These are phyloP conservation scores for Pseudogymnoascus sp. DNA, from an alignment of 2,329 filamentous ascomycete genomes.

Conservation along the genomic window DNA sequence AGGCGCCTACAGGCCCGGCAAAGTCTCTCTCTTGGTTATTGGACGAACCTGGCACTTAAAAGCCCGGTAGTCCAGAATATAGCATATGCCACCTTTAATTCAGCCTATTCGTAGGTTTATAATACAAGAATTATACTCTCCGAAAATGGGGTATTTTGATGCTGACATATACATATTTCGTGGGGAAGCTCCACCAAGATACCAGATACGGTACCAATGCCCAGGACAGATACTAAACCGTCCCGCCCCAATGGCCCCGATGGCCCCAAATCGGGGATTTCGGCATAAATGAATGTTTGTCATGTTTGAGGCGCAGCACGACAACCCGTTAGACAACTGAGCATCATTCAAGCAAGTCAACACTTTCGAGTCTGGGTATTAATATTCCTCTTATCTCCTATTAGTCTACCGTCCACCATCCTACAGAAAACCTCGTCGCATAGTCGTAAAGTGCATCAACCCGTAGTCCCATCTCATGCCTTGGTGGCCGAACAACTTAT, in stretches of 20 bases:
- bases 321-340: neutral
- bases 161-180: conserved; percentile 5
- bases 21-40: neutral
- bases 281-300: neutral
- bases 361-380: neutral
- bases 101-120: neutral
- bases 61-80: neutral
- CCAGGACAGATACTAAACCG: neutral
- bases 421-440: neutral
- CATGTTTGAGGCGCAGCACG: neutral
- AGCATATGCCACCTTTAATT: neutral
- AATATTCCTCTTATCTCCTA: neutral
- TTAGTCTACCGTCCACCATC: neutral
- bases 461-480: neutral
- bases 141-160: neutral
- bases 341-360: neutral
- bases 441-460: conserved; percentile 3
- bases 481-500: neutral
- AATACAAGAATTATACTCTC: neutral
- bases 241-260: neutral
- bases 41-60: neutral
- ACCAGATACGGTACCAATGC: neutral
- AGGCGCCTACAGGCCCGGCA: neutral
- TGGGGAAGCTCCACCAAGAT: neutral
- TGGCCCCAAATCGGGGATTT: neutral